These are phyloP conservation scores for Phoma sp. DNA, from an alignment of 2,329 filamentous ascomycete genomes.

Conservation along the genomic window DNA sequence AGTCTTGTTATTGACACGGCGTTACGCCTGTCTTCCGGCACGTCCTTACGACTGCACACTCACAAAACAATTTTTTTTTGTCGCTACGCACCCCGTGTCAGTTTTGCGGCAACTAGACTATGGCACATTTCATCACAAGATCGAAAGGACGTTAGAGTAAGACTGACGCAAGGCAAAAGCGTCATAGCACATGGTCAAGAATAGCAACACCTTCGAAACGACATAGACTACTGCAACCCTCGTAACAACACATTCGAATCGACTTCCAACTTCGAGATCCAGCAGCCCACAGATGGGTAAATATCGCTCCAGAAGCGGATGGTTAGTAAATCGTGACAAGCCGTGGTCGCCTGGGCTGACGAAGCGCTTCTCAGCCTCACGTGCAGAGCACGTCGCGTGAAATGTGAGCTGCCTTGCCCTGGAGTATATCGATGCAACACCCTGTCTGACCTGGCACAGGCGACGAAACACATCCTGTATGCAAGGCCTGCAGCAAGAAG, in stretches of 20 bases:
- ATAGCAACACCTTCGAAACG: slow-evolving; percentile 3
- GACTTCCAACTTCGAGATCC: slow-evolving; percentile 7
- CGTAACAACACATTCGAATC: slow-evolving; percentile 13
- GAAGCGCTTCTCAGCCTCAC: slow-evolving; percentile 28
- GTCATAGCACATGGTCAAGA: not conserved
- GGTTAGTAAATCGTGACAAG: slow-evolving; percentile 27
- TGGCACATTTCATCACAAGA: not conserved
- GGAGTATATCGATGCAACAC: not conserved
- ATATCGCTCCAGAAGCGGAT: slow-evolving; percentile 41
- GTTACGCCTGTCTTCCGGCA: not conserved
- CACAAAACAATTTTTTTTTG: not conserved
- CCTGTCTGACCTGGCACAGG: slow-evolving; percentile 18
- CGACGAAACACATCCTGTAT: slow-evolving; percentile 37
- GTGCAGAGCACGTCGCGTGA: slow-evolving; percentile 41
- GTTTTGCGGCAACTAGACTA: not conserved
- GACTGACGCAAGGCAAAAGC: slow-evolving; percentile 4
- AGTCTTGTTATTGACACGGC: not conserved
- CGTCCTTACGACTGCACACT: not conserved
- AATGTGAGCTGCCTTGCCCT: slow-evolving; percentile 27
- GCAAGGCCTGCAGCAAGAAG: slow-evolving; percentile 43
- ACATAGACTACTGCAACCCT: not conserved
- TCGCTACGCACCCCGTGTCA: not conserved
- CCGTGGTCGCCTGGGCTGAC: slow-evolving; percentile 1
- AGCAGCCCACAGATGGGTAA: slow-evolving; percentile 30
- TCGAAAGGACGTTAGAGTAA: not conserved